These are phyloP conservation scores for Candida gigantensis DNA, from an alignment of 1,139 yeast species.

Conservation along the genomic window DNA sequence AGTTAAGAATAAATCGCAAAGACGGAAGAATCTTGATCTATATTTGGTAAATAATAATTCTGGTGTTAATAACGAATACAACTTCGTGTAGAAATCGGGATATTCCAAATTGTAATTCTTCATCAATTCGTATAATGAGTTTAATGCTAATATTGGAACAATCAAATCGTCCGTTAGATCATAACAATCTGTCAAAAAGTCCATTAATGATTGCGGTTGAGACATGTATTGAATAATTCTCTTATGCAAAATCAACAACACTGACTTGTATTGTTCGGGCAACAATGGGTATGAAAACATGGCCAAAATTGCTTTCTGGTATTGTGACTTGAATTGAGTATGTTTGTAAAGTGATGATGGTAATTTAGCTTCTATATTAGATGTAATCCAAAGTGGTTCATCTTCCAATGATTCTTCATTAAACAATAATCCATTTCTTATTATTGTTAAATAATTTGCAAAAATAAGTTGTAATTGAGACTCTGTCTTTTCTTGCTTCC, in stretches of 20 bases:
- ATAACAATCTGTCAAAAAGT: constrained; percentile 87
- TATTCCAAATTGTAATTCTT: constrained; percentile 82
- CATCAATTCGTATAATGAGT: constrained; percentile 86
- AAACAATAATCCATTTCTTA: constrained; percentile 32
- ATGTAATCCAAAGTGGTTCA: constrained; percentile 26
- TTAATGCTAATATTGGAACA: constrained; percentile 77
- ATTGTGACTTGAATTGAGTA: constrained; percentile 60
- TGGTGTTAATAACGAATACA: constrained; percentile 78
- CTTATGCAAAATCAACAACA: constrained; percentile 74
- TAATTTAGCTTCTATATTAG: constrained; percentile 32
- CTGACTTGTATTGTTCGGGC: constrained; percentile 66
- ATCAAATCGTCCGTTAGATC: constrained; percentile 60
- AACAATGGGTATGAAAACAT: constrained; percentile 52
- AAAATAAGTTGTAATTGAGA: constrained; percentile 27
- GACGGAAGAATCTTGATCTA: constrained; percentile 83
- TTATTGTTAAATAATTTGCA: constrained; percentile 41
- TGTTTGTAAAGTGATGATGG: constrained; percentile 58
- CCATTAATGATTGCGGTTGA: constrained; percentile 85
- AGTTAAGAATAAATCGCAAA: constrained; percentile 80
- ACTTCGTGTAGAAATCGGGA: constrained; percentile 83
- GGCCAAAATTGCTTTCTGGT: constrained; percentile 68
- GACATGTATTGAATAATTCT: constrained; percentile 79
- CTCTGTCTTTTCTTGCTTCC: constrained; percentile 21
- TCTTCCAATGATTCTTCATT: constrained; percentile 33
- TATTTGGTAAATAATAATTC: constrained; percentile 74